Percentiles rank a stretch among this genome's conserved stretches.
phyloP scores from a whole-genome alignment of 1,139 yeast species.

The Debaryomyces fabryi region DNA sequence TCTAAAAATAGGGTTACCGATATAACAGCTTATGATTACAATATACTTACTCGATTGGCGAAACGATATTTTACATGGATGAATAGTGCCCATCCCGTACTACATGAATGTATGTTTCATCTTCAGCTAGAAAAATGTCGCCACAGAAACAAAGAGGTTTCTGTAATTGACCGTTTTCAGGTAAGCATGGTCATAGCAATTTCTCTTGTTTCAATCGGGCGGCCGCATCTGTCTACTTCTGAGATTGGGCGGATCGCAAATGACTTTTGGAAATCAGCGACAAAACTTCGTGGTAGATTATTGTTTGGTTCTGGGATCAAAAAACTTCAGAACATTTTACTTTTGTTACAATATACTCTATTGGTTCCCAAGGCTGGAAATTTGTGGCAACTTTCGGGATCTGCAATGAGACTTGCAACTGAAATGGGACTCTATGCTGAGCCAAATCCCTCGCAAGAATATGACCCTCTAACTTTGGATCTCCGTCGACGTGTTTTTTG shows the following conservation, averaged over 20 bases:
- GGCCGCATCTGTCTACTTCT: slow-evolving; percentile 14
- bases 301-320: slow-evolving; percentile 11
- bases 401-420: slow-evolving; percentile 16
- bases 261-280: slow-evolving; percentile 16
- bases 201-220: slow-evolving; percentile 14
- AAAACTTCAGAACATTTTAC: slow-evolving; percentile 14
- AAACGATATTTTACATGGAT: slow-evolving; percentile 15
- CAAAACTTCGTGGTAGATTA: slow-evolving; percentile 6
- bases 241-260: slow-evolving; percentile 16
- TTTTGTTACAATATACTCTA: slow-evolving; percentile 14
- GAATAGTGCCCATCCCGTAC: slow-evolving; percentile 16
- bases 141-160: slow-evolving; percentile 8
- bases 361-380: slow-evolving; percentile 17
- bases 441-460: slow-evolving; percentile 12
- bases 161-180: slow-evolving; percentile 12
- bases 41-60: slow-evolving; percentile 10
- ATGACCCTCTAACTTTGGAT: slow-evolving; percentile 15
- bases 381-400: slow-evolving; percentile 16
- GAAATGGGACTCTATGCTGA: slow-evolving; percentile 16
- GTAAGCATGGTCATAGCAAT: slow-evolving; percentile 16
- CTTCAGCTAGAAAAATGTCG: slow-evolving; percentile 12
- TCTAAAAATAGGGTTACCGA: slow-evolving; percentile 12
- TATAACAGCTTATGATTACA: slow-evolving; percentile 15
- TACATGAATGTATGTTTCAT: slow-evolving; percentile 14
- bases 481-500: slow-evolving; percentile 15